phyloP scores from a whole-genome alignment of 2,329 filamentous ascomycete species.

The Colletotrichum higginsianum region DNA sequence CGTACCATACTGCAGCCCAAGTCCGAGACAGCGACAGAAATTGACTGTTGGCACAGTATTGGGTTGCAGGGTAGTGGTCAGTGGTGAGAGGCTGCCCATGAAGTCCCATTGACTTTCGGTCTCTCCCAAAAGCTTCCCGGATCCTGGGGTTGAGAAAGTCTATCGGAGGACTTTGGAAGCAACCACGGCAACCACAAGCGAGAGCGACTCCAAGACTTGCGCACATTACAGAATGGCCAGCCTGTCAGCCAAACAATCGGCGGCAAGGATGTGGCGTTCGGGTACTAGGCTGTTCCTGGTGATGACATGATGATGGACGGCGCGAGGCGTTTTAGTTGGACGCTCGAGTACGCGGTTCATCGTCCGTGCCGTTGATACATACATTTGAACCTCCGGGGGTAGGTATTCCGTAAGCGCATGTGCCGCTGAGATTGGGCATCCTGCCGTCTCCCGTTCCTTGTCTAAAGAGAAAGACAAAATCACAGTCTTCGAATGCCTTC shows the following conservation, averaged over 20 bases:
- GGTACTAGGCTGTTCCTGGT: conserved; percentile 30
- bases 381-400: neutral
- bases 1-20: conserved; percentile 9
- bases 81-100: conserved; percentile 18
- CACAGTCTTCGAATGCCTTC: neutral
- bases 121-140: conserved; percentile 14
- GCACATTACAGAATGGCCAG: neutral
- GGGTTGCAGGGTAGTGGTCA: conserved; percentile 2
- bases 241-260: conserved; percentile 14
- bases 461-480: neutral
- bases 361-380: neutral
- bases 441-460: neutral
- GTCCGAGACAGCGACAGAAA: conserved; percentile 4
- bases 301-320: conserved; percentile 24
- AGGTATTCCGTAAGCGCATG: neutral
- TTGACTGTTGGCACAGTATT: neutral
- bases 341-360: neutral
- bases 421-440: neutral
- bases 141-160: conserved; percentile 20
- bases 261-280: conserved; percentile 32
- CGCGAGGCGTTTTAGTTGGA: conserved; percentile 18
- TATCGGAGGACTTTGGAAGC: conserved; percentile 16
- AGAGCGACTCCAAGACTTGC: conserved; percentile 17
- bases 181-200: conserved; percentile 23
- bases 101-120: conserved; percentile 11